Evolutionary conservation across 768 basidiomycete species (phyloP).

Genomic region (Mycena haematopus): DNA sequence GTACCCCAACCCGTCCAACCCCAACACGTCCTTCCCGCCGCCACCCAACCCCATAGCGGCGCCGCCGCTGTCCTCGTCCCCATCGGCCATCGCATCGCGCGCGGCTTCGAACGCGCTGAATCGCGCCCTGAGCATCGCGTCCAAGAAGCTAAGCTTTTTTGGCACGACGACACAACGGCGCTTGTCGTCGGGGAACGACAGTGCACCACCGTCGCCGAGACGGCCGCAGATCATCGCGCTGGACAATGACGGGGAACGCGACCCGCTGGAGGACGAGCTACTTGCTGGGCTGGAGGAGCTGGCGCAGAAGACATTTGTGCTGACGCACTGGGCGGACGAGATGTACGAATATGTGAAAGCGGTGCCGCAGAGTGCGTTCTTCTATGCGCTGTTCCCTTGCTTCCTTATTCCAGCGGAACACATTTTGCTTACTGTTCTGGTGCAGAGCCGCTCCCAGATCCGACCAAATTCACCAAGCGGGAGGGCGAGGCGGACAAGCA

Average conservation of each 20-base stretch:
- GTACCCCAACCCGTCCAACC: slow-evolving; percentile 35
- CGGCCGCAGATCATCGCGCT: slow-evolving; percentile 59
- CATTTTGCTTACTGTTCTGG: background rate
- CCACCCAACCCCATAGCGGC: slow-evolving; percentile 46
- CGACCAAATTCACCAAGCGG: slow-evolving; percentile 71
- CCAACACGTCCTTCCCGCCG: slow-evolving; percentile 72
- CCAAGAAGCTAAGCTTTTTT: slow-evolving; percentile 84
- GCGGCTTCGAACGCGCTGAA: slow-evolving; percentile 77
- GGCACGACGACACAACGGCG: slow-evolving; percentile 53
- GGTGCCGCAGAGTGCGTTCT: slow-evolving; percentile 76
- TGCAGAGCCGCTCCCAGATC: slow-evolving; percentile 82
- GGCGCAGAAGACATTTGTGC: slow-evolving; percentile 94
- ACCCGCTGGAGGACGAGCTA: slow-evolving; percentile 84
- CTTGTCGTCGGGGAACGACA: slow-evolving; percentile 36
- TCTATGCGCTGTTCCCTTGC: too few relatives aligned
- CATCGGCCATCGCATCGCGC: slow-evolving; percentile 64
- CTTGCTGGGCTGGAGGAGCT: slow-evolving; percentile 84
- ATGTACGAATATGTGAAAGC: slow-evolving; percentile 90
- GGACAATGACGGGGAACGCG: slow-evolving; percentile 55
- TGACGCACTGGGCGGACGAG: slow-evolving; percentile 94
- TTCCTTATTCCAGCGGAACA: background rate
- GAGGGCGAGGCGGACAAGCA: slow-evolving; percentile 77
- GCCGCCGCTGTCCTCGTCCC: slow-evolving; percentile 70
- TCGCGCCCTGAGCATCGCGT: slow-evolving; percentile 79
- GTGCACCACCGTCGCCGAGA: slow-evolving; percentile 60